Evolutionary conservation across 176 grass and related monocot species (phyloP), one percentile per base, ranked within the genome.

Genomic region (Carex myosuroides): DNA sequence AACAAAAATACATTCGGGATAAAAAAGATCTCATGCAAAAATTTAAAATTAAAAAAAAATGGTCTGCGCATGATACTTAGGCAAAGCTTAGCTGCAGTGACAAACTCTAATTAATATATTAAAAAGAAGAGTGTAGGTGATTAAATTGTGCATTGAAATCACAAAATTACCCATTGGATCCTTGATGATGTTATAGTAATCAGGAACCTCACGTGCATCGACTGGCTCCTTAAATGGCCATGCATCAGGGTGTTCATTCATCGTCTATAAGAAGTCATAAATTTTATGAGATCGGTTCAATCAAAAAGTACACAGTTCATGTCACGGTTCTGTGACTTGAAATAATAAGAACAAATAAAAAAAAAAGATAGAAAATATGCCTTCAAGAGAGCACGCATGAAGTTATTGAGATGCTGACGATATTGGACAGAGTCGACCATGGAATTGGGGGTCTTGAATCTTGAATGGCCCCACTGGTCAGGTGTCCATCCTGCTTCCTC

Each of bases 191-290:
- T 99, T 90, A 75, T 99, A 96, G 85, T 99, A 96, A 84, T 99
- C 97, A 76, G 97, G 97, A 80, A 96, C 97, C 69, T 96, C 97
- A 17, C 97, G 90, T 58, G 93, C 86, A 87, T 99, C 93, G 68
- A 99, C 97, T 12, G 97, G 97, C 56, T 99, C 91, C 89, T 92
- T 95, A 62, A 99, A 99, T 79, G 97, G 97, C 97, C 97, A 99
- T 73, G 97, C 93, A 89, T 96, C 97, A 71, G 97, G 87, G 92
- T 99, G 97, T 5, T 99, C 97, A 60, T 84, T 89, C 93, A 99
- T 91, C 50, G 85, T 83, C 97, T 99, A 87, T 78, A 57, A 57
- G 21, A 84, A 84, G 21, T 84, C 48, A 54, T 42, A 70, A 50
- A 50, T 64, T 67, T 83, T 63, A 86, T 64, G 3, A 60, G 32